These are phyloP conservation scores for Calcarisporium arbuscula DNA, from an alignment of 2,329 filamentous ascomycete genomes.

Conservation along the genomic window DNA sequence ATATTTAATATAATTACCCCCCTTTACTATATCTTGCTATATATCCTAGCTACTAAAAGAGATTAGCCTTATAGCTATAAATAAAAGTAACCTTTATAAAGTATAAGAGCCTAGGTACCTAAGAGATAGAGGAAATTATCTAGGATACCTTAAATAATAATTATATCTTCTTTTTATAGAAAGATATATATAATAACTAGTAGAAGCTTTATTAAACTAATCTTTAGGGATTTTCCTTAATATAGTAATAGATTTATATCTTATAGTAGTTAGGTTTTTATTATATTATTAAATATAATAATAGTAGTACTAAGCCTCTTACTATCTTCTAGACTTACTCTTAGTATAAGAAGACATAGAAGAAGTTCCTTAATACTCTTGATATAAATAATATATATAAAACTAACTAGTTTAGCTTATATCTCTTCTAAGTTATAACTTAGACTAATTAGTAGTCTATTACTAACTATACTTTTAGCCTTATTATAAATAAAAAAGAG, in stretches of 20 bases:
- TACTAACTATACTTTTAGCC: not conserved
- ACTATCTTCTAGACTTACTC: no score
- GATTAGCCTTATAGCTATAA: conserved; percentile 3
- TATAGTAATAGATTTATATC: conserved; percentile 1
- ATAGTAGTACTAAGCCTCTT: no score
- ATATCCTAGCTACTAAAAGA: conserved; percentile 2
- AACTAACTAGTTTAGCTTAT: not conserved
- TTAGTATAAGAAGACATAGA: no score
- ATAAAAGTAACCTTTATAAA: conserved; percentile 1
- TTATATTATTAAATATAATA: conserved; percentile 1
- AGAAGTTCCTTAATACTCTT: no score
- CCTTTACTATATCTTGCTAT: not conserved
- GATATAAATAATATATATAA: conserved; percentile 1
- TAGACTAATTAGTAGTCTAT: not conserved
- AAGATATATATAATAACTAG: conserved; percentile 1
- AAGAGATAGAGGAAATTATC: not conserved
- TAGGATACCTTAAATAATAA: not conserved
- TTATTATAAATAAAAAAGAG: not conserved
- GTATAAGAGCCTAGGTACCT: not conserved
- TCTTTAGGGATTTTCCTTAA: not conserved
- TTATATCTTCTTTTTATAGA: not conserved
- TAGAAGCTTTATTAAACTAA: not conserved
- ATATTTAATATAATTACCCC: conserved; percentile 3
- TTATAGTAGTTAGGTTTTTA: not conserved
- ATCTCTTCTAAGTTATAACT: conserved; percentile 2